Evolutionary conservation across 1,284 basidiomycete species (phyloP), one percentile per base, ranked within the genome.

Genomic region (Ganoderma multipileum): DNA sequence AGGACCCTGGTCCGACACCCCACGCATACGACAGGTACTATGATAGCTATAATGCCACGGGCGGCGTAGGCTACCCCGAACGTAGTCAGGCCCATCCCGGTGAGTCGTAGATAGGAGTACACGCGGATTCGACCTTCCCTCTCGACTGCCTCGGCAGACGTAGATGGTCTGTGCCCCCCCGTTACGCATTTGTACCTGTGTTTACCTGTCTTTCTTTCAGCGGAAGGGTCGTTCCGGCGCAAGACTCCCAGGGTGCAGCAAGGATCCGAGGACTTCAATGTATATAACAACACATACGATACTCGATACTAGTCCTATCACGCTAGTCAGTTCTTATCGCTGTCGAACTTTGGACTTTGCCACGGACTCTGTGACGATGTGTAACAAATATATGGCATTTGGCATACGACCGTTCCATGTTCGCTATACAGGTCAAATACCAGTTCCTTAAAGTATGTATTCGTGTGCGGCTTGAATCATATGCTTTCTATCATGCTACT

Each of bases 181-280:
- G 52, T 63, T 33, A 62, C 20, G 33, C n/a, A 23, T 64, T 12
- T 39, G 18, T 23, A 38, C 12, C 41, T 61, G 42, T 70, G 61
- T 77, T 81, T 41, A 80, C 61, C 23, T 39, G 12, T 39, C 2
- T 5, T 55, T 65, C 64, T 55, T 70, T n/a, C 73, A 88, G 86
- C 86, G 68, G 85, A 86, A 79, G 83, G 84, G 42, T 84, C 84
- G 23, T 86, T 87, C 75, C 78, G 83, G 59, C 82, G 86, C 41
- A 88, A 88, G 76, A 85, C 83, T 8, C 86, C 86, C 54, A 80
- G 84, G 59, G 69, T 82, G 54, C 76, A 78, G 67, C 81, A 79
- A 11, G 57, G 71, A 36, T 77, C 76, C n/a, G 72, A 76, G 61
- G 76, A 76, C 67, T 76, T 68, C 50, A 71, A 38, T 55, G 60